A percentile compares a stretch with the other conserved stretches of the same genome.
phyloP scores from a whole-genome alignment of 768 basidiomycete species.

The Dendrothele bispora region DNA sequence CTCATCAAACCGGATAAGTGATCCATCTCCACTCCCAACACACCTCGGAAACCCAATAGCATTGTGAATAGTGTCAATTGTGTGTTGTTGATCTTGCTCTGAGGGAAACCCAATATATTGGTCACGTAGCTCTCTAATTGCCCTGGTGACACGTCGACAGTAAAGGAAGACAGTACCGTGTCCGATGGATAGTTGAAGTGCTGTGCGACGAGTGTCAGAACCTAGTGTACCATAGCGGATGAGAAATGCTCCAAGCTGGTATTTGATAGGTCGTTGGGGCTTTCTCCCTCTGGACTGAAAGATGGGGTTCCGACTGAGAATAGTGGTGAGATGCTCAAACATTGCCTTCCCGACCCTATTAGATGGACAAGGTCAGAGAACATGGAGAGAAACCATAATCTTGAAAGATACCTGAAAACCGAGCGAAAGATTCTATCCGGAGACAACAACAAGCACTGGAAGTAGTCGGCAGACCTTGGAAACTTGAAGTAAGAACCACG shows the following conservation, averaged over 20 bases:
- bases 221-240: constrained; percentile 11
- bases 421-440: background rate
- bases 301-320: constrained; percentile 10
- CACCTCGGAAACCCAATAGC: constrained; percentile 19
- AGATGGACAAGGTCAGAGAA: background rate
- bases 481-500: too few relatives aligned
- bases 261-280: constrained; percentile 19
- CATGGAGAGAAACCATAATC: background rate
- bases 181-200: constrained; percentile 18
- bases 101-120: constrained; percentile 17
- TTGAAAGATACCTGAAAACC: constrained; percentile 4
- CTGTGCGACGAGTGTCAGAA: constrained; percentile 12
- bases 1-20: constrained; percentile 15
- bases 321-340: constrained; percentile 9
- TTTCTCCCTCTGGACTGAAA: constrained; percentile 11
- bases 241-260: constrained; percentile 21
- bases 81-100: constrained; percentile 1
- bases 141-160: constrained; percentile 14
- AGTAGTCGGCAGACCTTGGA: too few relatives aligned
- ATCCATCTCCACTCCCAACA: constrained; percentile 21
- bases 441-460: background rate
- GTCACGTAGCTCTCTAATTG: constrained; percentile 14
- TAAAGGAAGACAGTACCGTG: constrained; percentile 20
- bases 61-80: constrained; percentile 11
- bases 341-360: constrained; percentile 7